Base-by-base conservation (phyloP, 768 basidiomycete genomes). In the Dentipellis fragilis region DNA sequence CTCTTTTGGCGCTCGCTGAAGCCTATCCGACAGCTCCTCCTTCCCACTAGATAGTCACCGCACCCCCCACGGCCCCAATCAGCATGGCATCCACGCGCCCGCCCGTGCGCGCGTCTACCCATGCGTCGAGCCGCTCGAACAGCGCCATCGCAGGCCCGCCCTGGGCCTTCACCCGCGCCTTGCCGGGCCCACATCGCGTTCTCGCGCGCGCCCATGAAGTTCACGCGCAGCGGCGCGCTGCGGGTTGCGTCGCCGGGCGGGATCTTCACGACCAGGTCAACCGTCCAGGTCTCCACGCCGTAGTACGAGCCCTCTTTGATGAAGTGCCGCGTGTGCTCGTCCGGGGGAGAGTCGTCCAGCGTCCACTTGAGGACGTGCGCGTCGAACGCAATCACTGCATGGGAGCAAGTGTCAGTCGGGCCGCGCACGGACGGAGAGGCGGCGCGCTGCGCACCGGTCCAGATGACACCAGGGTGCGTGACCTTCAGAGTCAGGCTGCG, bases 241-340 rank as follows among this genome's bases (percentile, higher is more conserved):
- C 19, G 58, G 10, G 48, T 10, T 14, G 42, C 12, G 52, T 58
- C 49, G 7, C 55, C 51, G 0, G 63, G 46, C 6, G 76, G 73
- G 11, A 84, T 67, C 65, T 84, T 80, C 54, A 92, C 68, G 34
- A 84, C 79, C 58, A 97, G 73, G 59, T 89, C 79, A 42, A 96
- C 71, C 0, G 77, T 72, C 80, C 89, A 94, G 0, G 75, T 73
- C 55, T 89, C 80, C 10, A 77, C 77, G 1, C 85, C 87, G 61
- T 90, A 91, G 68, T 89, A 91, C 2, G 93, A 92, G 0, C 81
- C 91, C 67, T 94, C 91, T 66, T 93, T 96, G 71, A 97, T 80
- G 62, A 93, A 89, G 64, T 98, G 95, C 8, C 93, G 79, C 7
- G 79, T 79, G 60, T 76, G 72, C 55, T 89, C 87, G 52, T 81